Base-by-base conservation (phyloP, 257 asterid genomes). In the Penstemon barbatus region DNA sequence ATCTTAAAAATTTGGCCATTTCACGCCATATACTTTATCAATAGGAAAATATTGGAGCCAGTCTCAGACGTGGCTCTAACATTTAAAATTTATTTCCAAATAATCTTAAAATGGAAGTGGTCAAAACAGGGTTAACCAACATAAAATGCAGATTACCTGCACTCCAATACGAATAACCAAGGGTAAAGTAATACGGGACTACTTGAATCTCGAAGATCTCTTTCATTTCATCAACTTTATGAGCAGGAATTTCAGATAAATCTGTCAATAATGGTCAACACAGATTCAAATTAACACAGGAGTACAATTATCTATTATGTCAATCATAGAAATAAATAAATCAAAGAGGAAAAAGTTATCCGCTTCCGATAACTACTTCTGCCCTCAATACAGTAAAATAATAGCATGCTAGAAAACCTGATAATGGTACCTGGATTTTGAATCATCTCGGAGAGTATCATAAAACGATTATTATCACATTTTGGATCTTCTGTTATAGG, bases 131-230 rank as follows among this genome's bases (percentile, higher is more conserved):
- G 54, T 12, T 4, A 49, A 10, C 11, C 54, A 49, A 10, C 11
- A 49, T 3, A 49, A 49, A 60, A 60, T 60, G 46, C 46, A 38
- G 8, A 57, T 36, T 75, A 92, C 98, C 97, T 88, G 96, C 95
- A 58, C 81, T 69, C 96, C 96, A 90, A 38, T 93, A 90, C 36
- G 96, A 85, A 86, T 93, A 90, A 66, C 89, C 99, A 54, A 93
- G 96, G 13, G 87, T 84, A 65, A 90, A 25, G 0, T 87, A 82
- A 83, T 93, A 74, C 3, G 97, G 89, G 73, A 84, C 89, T 48
- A 87, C 95, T 81, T 85, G 82, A 77, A 85, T 78, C 74, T 88
- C 88, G 71, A 86, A 89, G 55, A 85, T 78, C 79, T 76, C 77
- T 75, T 82, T 88, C 85, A 93, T 41, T 72, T 90, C 85, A 71